A percentile compares a stretch with the other conserved stretches of the same genome.
phyloP scores from a whole-genome alignment of 805 yeast genomes.

The Yarrowia hollandica region DNA sequence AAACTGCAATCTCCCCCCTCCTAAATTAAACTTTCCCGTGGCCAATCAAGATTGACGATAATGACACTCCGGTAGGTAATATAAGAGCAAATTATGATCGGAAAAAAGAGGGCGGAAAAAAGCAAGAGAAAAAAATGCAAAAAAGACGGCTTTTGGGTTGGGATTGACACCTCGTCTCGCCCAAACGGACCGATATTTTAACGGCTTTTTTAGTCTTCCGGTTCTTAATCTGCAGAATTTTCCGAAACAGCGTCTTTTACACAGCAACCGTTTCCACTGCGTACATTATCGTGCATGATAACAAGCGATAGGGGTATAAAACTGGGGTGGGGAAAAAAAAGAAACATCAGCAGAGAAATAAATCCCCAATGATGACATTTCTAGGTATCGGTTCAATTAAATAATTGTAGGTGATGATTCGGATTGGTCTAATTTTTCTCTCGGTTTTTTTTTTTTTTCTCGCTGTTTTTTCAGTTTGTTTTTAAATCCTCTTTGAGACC shows the following conservation, averaged over 20 bases:
- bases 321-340: neutral
- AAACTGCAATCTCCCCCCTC: too few relatives aligned
- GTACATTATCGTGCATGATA: constrained; percentile 14
- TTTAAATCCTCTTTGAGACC: too few relatives aligned
- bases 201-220: neutral
- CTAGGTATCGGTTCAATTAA: too few relatives aligned
- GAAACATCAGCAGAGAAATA: too few relatives aligned
- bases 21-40: neutral
- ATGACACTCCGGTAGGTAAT: neutral
- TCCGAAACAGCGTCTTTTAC: neutral
- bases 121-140: neutral
- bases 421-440: too few relatives aligned
- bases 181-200: neutral
- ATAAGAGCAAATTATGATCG: constrained; percentile 11
- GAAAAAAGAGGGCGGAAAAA: neutral
- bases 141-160: neutral
- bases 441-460: too few relatives aligned
- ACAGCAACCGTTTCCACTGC: too few relatives aligned
- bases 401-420: too few relatives aligned
- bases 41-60: neutral
- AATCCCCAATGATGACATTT: too few relatives aligned
- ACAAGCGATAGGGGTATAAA: neutral
- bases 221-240: neutral
- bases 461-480: too few relatives aligned
- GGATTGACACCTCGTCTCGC: neutral